Base-by-base conservation (phyloP, 2,329 filamentous ascomycete species). In the Colletotrichum endophyticum region DNA sequence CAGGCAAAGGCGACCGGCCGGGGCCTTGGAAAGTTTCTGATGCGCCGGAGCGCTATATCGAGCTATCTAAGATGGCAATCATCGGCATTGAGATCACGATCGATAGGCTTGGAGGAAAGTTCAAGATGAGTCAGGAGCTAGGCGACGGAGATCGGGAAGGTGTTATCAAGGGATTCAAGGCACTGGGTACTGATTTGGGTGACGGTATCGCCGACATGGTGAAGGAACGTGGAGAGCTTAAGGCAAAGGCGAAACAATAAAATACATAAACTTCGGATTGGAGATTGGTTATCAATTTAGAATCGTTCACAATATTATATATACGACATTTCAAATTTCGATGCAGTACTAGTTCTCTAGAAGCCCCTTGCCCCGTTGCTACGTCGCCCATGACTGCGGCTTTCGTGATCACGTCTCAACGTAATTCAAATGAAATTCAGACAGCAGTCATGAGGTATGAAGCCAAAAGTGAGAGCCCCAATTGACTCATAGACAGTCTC, bases 41-140 rank as follows among this genome's bases (percentile, higher is more conserved):
- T 73, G 92, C 92, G 4, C 91, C 91, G 0, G 85, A 86, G 13
- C 81, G 80, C 0, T 94, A 92, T 81, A 81, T 93, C 9, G 86
- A 90, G 9, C 79, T 93, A 13, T 78, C 92, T 80, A 89, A 89
- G 82, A 92, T 90, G 84, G 87, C 84, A 56, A 92, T 93, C 61
- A 88, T 93, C 36, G 92, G 92, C 0, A 87, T 94, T 16, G 90
- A 93, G 80, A 90, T 94, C 57, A 82, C 84, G 57, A 87, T 94
- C 72, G 86, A 88, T 1, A 81, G 87, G 7, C 81, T 94, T 39
- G 88, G 89, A 66, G 92, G 92, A 15, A 93, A 92, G 84, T 92
- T 90, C 78, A 94, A 94, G 85, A 92, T 93, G 92, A 93, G 90
- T 78, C 92, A 94, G 83, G 92, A 93, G 80, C 86, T 88, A 86